Conservation (phyloP, 768 basidiomycete genomes). For the Rhodotorula graminis region DNA sequence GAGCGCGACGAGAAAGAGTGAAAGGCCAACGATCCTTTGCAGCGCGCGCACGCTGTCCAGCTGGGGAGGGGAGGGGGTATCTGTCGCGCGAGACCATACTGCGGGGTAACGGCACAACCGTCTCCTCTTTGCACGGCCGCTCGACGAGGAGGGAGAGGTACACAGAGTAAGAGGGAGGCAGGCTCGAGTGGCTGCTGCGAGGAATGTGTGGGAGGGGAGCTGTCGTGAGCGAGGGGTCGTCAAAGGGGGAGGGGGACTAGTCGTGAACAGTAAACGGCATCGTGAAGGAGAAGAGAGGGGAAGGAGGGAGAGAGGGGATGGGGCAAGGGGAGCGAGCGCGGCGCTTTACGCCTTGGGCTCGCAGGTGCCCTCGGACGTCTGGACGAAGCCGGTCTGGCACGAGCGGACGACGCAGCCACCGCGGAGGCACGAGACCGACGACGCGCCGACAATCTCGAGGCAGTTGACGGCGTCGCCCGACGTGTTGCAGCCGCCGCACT, state of each 20-base stretch:
- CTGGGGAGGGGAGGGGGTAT: too few species aligned
- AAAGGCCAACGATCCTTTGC: too few species aligned
- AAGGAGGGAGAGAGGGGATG: not conserved
- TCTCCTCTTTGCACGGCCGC: not conserved
- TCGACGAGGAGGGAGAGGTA: not conserved
- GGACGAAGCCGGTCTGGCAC: constrained; percentile 35
- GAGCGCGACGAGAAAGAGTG: too few species aligned
- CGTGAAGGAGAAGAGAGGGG: not conserved
- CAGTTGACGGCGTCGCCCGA: constrained; percentile 28
- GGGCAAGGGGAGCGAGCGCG: too few species aligned
- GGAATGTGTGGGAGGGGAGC: not conserved
- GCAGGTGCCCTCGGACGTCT: constrained; percentile 33
- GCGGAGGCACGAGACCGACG: constrained; percentile 28
- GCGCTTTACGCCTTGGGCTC: constrained; percentile 26
- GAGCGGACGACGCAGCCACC: constrained; percentile 38
- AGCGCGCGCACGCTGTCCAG: too few species aligned
- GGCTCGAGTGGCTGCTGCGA: not conserved
- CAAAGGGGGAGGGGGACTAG: not conserved
- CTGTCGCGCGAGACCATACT: not conserved
- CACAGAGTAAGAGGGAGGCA: not conserved
- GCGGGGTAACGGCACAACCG: not conserved
- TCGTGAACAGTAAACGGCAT: not conserved
- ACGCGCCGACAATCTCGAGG: constrained; percentile 33
- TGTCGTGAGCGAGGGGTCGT: not conserved
- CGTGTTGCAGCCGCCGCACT: constrained; percentile 38